phyloP scores from a whole-genome alignment of 257 asterid species.

The Handroanthus guayacan region DNA sequence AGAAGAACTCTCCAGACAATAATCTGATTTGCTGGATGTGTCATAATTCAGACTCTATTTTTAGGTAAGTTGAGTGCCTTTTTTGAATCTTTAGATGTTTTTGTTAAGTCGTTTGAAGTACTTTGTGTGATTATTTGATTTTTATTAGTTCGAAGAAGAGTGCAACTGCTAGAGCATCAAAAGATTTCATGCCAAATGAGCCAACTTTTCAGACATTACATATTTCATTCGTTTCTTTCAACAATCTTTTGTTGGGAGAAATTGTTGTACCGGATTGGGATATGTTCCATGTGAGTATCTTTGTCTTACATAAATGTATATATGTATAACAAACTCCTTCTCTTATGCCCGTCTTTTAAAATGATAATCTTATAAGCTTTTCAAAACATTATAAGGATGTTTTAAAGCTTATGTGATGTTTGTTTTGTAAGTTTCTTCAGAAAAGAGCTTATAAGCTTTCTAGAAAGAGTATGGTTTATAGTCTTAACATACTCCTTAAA shows the following conservation, averaged over 20 bases:
- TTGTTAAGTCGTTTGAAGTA: neutral
- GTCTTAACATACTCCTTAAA: too few species aligned
- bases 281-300: slow-evolving; percentile 63
- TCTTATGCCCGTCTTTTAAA: too few species aligned
- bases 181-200: slow-evolving; percentile 70
- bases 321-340: too few species aligned
- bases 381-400: too few species aligned
- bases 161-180: slow-evolving; percentile 67
- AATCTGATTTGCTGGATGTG: slow-evolving; percentile 70
- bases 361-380: too few species aligned
- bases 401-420: too few species aligned
- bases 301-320: too few species aligned
- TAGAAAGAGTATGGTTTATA: too few species aligned
- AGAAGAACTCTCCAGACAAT: slow-evolving; percentile 55
- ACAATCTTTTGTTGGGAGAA: slow-evolving; percentile 65
- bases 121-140: neutral
- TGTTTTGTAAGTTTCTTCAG: too few species aligned
- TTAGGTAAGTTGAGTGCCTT: slow-evolving; percentile 37
- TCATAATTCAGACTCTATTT: slow-evolving; percentile 64
- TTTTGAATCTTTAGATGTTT: neutral
- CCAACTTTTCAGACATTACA: slow-evolving; percentile 63
- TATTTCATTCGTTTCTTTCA: slow-evolving; percentile 60
- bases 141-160: slow-evolving; percentile 49
- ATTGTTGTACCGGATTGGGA: slow-evolving; percentile 71
- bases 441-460: too few species aligned